Evolutionary conservation across 2,329 filamentous ascomycete species (phyloP).

Genomic region (Alternaria infectoria): DNA sequence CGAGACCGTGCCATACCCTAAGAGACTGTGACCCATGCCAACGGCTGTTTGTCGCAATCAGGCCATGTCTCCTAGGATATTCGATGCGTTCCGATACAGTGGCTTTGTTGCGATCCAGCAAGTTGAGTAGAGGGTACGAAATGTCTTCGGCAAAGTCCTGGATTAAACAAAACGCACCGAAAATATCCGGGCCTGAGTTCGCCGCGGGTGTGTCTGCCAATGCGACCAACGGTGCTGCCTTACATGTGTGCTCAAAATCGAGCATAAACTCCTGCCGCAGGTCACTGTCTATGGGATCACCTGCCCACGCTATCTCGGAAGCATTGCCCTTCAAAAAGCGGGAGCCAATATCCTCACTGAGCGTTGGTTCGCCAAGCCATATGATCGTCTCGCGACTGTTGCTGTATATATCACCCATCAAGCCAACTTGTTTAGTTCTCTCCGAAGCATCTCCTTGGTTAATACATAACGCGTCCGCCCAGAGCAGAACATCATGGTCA

Average conservation of each 20-base stretch:
- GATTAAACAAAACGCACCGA: conserved; percentile 26
- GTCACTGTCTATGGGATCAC: neutral
- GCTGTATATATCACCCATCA: conserved; percentile 11
- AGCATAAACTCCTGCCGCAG: neutral
- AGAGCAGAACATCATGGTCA: neutral
- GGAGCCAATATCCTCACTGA: neutral
- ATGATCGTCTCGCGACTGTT: conserved; percentile 8
- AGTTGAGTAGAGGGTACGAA: neutral
- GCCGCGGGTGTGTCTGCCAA: neutral
- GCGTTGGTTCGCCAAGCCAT: conserved; percentile 4
- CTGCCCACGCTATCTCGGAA: neutral
- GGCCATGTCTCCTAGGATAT: conserved; percentile 4
- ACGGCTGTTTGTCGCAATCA: conserved; percentile 2
- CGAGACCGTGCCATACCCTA: conserved; percentile 20
- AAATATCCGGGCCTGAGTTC: conserved; percentile 15
- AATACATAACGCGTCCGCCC: conserved; percentile 11
- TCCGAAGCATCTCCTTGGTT: conserved; percentile 5
- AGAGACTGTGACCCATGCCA: conserved; percentile 10
- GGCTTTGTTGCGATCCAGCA: conserved; percentile 9
- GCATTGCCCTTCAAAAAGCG: neutral
- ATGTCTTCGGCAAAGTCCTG: conserved; percentile 19
- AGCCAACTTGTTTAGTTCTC: conserved; percentile 5
- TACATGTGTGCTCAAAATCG: neutral
- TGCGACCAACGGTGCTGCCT: neutral
- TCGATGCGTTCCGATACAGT: neutral